Evolutionary conservation across 2,329 filamentous ascomycete species (phyloP).

Genomic region (Rhexocercosporidium sp.): DNA sequence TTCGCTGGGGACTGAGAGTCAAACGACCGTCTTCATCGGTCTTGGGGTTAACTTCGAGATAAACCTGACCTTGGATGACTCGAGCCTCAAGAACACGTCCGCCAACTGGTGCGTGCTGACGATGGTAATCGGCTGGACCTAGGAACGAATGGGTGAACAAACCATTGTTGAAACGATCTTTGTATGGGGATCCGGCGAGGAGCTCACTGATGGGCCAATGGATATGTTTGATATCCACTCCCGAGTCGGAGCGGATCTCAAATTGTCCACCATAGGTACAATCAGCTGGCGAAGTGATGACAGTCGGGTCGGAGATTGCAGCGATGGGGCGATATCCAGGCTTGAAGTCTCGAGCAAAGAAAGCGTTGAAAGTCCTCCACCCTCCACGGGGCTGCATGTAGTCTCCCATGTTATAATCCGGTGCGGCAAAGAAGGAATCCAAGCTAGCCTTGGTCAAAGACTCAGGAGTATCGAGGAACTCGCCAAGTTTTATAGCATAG

Average conservation of each 20-base stretch:
- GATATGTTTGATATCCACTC: conserved; percentile 45
- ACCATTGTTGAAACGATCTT: conserved; percentile 46
- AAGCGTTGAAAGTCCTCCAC: conserved; percentile 48
- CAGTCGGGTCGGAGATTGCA: conserved; percentile 45
- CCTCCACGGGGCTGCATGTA: conserved; percentile 42
- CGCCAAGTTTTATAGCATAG: conserved; percentile 46
- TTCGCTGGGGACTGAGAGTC: conserved; percentile 4
- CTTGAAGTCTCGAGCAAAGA: conserved; percentile 47
- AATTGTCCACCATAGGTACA: conserved; percentile 42
- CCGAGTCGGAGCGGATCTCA: conserved; percentile 34
- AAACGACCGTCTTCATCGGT: conserved; percentile 16
- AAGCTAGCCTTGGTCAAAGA: conserved; percentile 43
- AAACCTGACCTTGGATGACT: conserved; percentile 46
- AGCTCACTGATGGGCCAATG: conserved; percentile 46
- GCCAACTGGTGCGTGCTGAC: conserved; percentile 47
- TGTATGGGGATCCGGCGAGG: conserved; percentile 43
- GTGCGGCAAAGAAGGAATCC: conserved; percentile 42
- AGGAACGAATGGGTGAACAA: conserved; percentile 50
- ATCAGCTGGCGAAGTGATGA: conserved; percentile 48
- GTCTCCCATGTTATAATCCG: conserved; percentile 42
- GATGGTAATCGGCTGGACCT: conserved; percentile 48
- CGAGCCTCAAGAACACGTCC: conserved; percentile 47
- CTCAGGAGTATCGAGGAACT: conserved; percentile 42
- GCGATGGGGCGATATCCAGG: conserved; percentile 43
- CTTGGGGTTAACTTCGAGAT: conserved; percentile 44